A percentile compares a stretch with the other conserved stretches of the same genome.
phyloP scores from a whole-genome alignment of 1,139 yeast genomes.

The Wickerhamomyces sp. region DNA sequence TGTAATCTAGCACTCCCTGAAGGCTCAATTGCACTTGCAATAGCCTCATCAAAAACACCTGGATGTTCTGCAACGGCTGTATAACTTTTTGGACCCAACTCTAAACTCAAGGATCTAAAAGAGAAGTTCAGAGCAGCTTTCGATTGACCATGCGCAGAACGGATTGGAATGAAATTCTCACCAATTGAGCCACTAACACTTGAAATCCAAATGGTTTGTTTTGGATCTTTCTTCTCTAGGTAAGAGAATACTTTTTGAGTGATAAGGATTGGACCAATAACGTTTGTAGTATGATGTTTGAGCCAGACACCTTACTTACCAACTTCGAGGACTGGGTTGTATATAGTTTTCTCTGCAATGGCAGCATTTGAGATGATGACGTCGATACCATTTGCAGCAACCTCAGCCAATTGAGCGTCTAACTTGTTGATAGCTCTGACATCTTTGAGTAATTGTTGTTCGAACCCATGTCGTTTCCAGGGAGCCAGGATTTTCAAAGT shows the following conservation, averaged over 20 bases:
- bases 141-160: slow-evolving; percentile 31
- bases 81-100: slow-evolving; percentile 23
- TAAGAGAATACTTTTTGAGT: slow-evolving; percentile 21
- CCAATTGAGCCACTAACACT: slow-evolving; percentile 23
- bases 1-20: slow-evolving; percentile 1
- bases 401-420: slow-evolving; percentile 6
- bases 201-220: slow-evolving; percentile 23
- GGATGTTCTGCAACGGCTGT: slow-evolving; percentile 29
- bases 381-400: slow-evolving; percentile 34
- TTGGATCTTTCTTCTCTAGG: slow-evolving; percentile 15
- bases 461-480: too few species aligned
- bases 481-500: too few species aligned
- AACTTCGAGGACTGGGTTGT: slow-evolving; percentile 2
- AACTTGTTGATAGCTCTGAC: slow-evolving; percentile 10
- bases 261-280: slow-evolving; percentile 23
- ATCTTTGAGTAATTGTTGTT: too few species aligned
- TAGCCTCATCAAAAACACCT: slow-evolving; percentile 6
- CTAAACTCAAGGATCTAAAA: slow-evolving; percentile 22
- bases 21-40: not conserved
- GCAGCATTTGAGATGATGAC: slow-evolving; percentile 49
- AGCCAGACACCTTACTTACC: slow-evolving; percentile 1
- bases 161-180: slow-evolving; percentile 10
- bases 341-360: slow-evolving; percentile 25
- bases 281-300: slow-evolving; percentile 14
- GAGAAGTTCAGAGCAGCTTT: slow-evolving; percentile 31